These are phyloP conservation scores for Agrocybe praecox DNA, from an alignment of 768 basidiomycete genomes.

Conservation along the genomic window DNA sequence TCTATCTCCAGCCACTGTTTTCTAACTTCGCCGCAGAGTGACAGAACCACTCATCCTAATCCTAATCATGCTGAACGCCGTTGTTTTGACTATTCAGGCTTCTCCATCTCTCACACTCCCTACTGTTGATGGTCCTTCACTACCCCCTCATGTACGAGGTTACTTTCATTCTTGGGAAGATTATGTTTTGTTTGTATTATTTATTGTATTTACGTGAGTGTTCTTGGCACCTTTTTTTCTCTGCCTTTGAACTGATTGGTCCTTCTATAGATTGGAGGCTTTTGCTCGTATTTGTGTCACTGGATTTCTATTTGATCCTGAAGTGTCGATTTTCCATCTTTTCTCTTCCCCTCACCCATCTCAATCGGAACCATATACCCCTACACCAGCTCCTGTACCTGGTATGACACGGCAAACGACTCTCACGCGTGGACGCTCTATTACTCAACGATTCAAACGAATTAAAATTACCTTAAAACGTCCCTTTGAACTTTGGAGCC, in stretches of 20 bases:
- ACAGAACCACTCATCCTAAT: constrained; percentile 86
- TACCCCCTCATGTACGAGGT: constrained; percentile 51
- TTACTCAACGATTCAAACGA: constrained; percentile 46
- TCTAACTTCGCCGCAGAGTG: constrained; percentile 48
- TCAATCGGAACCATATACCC: constrained; percentile 30
- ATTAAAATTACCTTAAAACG: constrained; percentile 50
- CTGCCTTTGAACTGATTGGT: constrained; percentile 14
- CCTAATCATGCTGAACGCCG: constrained; percentile 82
- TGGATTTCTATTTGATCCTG: constrained; percentile 87
- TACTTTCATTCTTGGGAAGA: constrained; percentile 94
- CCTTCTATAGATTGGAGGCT: constrained; percentile 70
- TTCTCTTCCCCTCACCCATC: constrained; percentile 41
- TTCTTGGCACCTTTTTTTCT: not conserved
- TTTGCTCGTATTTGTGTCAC: constrained; percentile 88
- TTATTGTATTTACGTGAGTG: constrained; percentile 83
- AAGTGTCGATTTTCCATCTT: constrained; percentile 54
- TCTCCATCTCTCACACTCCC: constrained; percentile 60
- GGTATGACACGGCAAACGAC: constrained; percentile 35
- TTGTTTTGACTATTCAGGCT: constrained; percentile 82
- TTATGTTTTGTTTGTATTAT: constrained; percentile 79
- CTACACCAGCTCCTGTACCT: constrained; percentile 29
- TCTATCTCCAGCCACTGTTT: not conserved
- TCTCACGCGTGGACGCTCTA: constrained; percentile 45
- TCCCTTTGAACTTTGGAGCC: constrained; percentile 52
- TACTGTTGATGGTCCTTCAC: constrained; percentile 37